A percentile compares a stretch with the other conserved stretches of the same genome.
Conservation (phyloP, 2,329 filamentous ascomycete genomes). For the Tolypocladium tropicale region DNA sequence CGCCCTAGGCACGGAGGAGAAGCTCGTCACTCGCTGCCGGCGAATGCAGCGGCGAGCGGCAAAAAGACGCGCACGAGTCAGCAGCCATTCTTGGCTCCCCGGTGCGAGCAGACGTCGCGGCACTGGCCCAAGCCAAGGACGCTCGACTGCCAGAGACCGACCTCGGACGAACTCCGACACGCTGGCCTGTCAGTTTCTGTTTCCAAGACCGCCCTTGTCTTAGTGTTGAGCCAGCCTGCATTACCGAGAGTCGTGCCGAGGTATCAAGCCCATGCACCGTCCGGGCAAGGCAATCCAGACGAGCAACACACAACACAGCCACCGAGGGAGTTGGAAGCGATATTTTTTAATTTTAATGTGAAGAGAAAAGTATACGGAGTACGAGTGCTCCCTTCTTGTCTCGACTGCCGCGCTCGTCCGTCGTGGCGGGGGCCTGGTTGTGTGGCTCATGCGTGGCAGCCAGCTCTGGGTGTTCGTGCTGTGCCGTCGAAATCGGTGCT, state of each 20-base stretch:
- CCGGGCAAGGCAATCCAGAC: neutral
- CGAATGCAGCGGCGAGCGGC: neutral
- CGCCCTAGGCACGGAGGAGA: neutral
- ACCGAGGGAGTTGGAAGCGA: neutral
- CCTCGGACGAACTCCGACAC: conserved; percentile 6
- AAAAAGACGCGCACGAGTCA: neutral
- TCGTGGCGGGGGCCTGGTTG: neutral
- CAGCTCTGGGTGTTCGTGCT: neutral
- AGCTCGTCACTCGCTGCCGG: neutral
- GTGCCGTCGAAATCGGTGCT: neutral
- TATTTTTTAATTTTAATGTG: no score
- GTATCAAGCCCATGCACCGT: neutral
- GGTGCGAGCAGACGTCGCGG: neutral
- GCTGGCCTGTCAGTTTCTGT: conserved; percentile 1
- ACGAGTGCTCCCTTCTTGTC: neutral
- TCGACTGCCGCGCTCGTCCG: neutral
- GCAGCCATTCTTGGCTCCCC: neutral
- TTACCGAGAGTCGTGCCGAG: conserved; percentile 4
- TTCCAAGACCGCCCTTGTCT: conserved; percentile 1
- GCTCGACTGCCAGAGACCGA: neutral
- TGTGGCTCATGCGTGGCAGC: neutral
- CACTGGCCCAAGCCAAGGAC: neutral
- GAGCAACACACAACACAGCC: neutral
- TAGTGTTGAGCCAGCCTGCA: conserved; percentile 2
- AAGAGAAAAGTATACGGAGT: no score